Evolutionary conservation across 345 rosid genomes (phyloP).

Genomic region (Cochlearia excelsa): DNA sequence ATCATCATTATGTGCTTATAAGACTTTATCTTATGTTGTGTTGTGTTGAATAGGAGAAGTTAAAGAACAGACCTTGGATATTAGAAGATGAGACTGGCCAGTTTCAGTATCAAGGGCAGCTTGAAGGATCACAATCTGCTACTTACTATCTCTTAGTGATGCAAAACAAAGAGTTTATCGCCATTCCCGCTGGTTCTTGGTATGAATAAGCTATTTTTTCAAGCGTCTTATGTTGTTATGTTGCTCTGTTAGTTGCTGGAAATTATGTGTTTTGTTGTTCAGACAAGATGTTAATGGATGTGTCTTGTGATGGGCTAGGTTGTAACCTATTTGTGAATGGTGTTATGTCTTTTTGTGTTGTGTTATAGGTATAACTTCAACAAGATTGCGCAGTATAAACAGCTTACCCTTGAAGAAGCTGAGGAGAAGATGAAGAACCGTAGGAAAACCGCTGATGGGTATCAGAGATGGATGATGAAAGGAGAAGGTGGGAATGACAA

Average conservation of each 20-base stretch:
- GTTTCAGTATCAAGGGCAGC: constrained; percentile 83
- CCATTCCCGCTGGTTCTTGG: constrained; percentile 98
- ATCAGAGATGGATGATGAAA: constrained; percentile 99
- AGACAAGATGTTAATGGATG: neutral
- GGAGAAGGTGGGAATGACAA: constrained; percentile 28
- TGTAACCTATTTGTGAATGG: neutral
- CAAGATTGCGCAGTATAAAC: constrained; percentile 97
- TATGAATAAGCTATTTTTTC: constrained; percentile 24
- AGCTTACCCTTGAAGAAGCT: constrained; percentile 95
- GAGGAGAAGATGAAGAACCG: constrained; percentile 97
- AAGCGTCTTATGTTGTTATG: neutral
- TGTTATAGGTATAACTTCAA: constrained; percentile 69
- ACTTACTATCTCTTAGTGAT: constrained; percentile 84
- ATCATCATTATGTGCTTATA: neutral
- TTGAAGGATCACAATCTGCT: constrained; percentile 95
- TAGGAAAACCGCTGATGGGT: constrained; percentile 96
- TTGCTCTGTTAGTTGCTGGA: neutral
- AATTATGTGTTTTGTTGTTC: neutral
- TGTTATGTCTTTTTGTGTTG: neutral
- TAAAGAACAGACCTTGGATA: constrained; percentile 89
- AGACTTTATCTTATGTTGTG: too few relatives aligned
- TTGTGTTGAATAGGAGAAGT: constrained; percentile 57
- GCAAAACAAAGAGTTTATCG: constrained; percentile 80
- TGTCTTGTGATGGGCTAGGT: neutral
- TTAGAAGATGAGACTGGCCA: constrained; percentile 98